A percentile compares a stretch with the other conserved stretches of the same genome.
Conservation (phyloP, 1,284 basidiomycete genomes). For the Cryptococcus amylolentus region DNA sequence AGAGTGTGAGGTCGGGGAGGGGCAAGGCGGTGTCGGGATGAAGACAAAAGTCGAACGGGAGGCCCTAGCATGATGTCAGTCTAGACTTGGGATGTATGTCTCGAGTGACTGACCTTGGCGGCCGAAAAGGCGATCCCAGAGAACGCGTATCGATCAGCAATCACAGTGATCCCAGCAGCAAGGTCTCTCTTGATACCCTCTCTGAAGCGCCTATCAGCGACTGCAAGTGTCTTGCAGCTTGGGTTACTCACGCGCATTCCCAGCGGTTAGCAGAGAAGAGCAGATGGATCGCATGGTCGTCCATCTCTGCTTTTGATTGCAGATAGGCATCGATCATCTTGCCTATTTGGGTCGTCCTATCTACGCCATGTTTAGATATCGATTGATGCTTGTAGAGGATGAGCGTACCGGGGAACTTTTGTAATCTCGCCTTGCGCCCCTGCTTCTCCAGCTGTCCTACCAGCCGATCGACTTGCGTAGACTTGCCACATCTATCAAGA, state of each 20-base stretch:
- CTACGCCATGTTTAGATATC: conserved; percentile 51
- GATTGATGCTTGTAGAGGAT: neutral
- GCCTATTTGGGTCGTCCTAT: conserved; percentile 87
- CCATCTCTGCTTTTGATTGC: conserved; percentile 73
- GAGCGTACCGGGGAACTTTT: conserved; percentile 77
- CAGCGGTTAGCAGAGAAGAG: conserved; percentile 96
- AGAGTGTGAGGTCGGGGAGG: conserved; percentile 81
- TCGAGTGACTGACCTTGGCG: neutral
- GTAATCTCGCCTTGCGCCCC: conserved; percentile 50
- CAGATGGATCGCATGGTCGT: conserved; percentile 88
- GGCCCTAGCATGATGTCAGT: conserved; percentile 45
- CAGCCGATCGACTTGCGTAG: conserved; percentile 71
- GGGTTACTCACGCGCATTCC: conserved; percentile 75
- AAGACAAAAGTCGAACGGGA: conserved; percentile 71
- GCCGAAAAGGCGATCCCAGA: conserved; percentile 83
- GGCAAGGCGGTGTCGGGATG: conserved; percentile 82
- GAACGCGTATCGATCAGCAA: conserved; percentile 95
- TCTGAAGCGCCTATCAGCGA: conserved; percentile 48
- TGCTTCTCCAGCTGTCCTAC: conserved; percentile 52
- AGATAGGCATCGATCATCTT: conserved; percentile 93
- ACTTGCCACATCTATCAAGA: conserved; percentile 88
- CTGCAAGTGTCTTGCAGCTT: neutral
- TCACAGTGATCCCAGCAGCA: conserved; percentile 63
- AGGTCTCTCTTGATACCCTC: conserved; percentile 63
- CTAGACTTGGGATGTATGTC: conserved; percentile 20